Evolutionary conservation across 306 rosid genomes (phyloP), one percentile per base, ranked within the genome.

Genomic region (Spatholobus suberectus): DNA sequence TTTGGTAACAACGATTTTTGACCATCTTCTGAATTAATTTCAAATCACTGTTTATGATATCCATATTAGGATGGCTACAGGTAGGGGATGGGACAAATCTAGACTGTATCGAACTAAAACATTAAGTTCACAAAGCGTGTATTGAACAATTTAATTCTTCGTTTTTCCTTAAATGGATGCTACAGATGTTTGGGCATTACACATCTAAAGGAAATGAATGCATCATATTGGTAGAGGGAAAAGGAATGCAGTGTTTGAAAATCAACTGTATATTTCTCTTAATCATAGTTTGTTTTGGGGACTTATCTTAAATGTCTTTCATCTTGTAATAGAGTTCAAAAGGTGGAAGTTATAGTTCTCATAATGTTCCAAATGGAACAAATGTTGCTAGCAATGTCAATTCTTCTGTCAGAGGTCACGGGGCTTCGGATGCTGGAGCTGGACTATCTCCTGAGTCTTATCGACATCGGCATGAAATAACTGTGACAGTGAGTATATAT

Each of bases 381-480:
- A 68, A 59, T 32, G 71, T 44, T 86, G 76, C 90, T 74, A 91
- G 85, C 55, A 87, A 66, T 86, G 98, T 82, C 61, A 89, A 82
- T 62, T 59, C 95, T 73, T 71, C 84, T 72, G 32, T 78, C 67
- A 88, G 78, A 88, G 90, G 69, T 61, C 87, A 85, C 8, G 94
- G 84, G 76, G 52, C 85, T 75, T 83, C 88, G 34, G 98, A 92
- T 83, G 88, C 82, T 24, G 99, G 91, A 86, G 88, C 85, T 74
- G 94, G 89, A 73, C 63, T 93, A 86, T 87, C 97, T 23, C 82
- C 97, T 1, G 97, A 92, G 76, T 29, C 97, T 65, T 96, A 92
- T 85, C 87, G 98, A 54, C 95, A 85, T 18, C 90, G 88, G 54
- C 98, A 96, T 88, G 99, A 96, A 89, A 96, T 96, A 70, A 75